Percentiles rank a stretch among this genome's conserved stretches.
Conservation (phyloP, 2,329 filamentous ascomycete species). For the Karstenula rhodostoma region DNA sequence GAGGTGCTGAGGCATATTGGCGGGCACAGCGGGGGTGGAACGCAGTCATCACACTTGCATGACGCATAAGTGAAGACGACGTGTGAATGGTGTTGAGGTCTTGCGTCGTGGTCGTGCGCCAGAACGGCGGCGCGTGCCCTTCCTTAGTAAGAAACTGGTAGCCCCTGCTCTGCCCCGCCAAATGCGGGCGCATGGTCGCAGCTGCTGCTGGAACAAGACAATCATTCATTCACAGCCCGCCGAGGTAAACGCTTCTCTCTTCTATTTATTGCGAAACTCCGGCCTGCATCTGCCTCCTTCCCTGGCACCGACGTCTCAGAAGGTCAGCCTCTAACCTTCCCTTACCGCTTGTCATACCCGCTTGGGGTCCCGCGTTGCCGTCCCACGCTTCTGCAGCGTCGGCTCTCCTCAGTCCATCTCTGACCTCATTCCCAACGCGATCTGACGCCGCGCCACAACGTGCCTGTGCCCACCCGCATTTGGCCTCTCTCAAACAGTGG, state of each 20-base stretch:
- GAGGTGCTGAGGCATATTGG: conserved; percentile 16
- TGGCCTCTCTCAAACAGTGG: conserved; percentile 18
- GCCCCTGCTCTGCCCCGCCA: conserved; percentile 18
- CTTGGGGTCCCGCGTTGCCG: conserved; percentile 18
- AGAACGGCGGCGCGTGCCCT: conserved; percentile 2
- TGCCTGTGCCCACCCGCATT: conserved; percentile 14
- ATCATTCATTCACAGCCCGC: conserved; percentile 11
- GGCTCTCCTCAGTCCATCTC: conserved; percentile 29
- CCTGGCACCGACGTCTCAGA: neutral
- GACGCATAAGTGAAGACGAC: conserved; percentile 10
- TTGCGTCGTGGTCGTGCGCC: neutral
- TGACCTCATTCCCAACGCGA: conserved; percentile 27
- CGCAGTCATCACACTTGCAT: conserved; percentile 10
- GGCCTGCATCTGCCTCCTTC: neutral
- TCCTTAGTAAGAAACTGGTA: conserved; percentile 12
- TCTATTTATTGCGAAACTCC: neutral
- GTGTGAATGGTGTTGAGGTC: conserved; percentile 13
- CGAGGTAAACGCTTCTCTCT: conserved; percentile 1
- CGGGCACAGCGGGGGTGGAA: conserved; percentile 3
- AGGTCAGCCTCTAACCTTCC: conserved; percentile 2
- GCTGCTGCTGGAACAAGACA: conserved; percentile 2
- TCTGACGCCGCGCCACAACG: conserved; percentile 17
- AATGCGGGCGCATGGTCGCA: conserved; percentile 18
- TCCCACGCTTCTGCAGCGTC: conserved; percentile 28
- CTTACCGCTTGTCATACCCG: conserved; percentile 10